Conservation (phyloP, 208 protist species). For the Vickermania ingenoplastis region DNA sequence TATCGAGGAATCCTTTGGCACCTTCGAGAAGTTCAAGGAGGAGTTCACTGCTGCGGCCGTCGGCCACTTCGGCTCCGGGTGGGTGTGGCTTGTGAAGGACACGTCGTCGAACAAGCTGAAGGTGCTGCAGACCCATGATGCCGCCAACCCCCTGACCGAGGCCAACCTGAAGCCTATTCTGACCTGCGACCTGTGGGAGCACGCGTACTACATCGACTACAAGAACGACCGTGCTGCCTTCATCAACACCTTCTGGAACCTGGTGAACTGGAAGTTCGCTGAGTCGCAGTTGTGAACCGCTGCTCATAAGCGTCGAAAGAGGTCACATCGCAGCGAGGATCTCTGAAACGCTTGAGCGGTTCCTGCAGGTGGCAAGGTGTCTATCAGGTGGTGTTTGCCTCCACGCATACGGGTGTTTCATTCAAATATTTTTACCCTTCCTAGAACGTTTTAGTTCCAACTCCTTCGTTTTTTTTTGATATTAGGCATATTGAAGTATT, state of each 20-base stretch:
- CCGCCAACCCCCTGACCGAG: constrained; percentile 65
- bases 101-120: constrained; percentile 31
- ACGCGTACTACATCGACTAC: constrained; percentile 96
- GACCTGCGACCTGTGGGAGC: constrained; percentile 92
- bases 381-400: background rate
- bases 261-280: constrained; percentile 91
- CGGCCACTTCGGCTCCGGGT: constrained; percentile 92
- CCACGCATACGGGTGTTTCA: background rate
- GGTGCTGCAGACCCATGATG: constrained; percentile 58
- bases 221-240: constrained; percentile 86
- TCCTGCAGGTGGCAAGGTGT: background rate
- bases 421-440: background rate
- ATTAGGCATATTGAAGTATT: too few relatives aligned
- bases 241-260: constrained; percentile 87
- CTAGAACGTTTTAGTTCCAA: background rate
- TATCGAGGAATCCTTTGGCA: constrained; percentile 80
- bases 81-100: constrained; percentile 90
- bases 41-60: constrained; percentile 79
- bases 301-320: background rate
- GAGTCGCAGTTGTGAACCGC: constrained; percentile 13
- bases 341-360: background rate
- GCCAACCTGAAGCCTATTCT: constrained; percentile 62
- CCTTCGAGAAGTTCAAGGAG: constrained; percentile 89
- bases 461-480: constrained; percentile 4
- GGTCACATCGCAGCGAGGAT: background rate